Base-by-base conservation (phyloP, 176 grass and related monocot species). In the Ensete ventricosum region DNA sequence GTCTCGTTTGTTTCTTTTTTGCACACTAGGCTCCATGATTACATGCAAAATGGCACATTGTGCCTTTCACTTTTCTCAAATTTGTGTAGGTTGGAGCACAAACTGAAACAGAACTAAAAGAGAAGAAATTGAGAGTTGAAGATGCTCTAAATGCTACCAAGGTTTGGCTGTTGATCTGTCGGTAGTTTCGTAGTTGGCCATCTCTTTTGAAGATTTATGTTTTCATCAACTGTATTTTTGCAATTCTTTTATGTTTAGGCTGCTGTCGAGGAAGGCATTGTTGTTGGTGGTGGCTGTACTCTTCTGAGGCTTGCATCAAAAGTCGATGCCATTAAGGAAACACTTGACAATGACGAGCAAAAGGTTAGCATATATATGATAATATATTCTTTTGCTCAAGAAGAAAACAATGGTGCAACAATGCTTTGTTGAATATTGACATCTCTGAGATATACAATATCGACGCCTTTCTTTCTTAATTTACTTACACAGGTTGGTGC, bases 91-190 rank as follows among this genome's bases (percentile, higher is more conserved):
- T 97, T 71, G 94, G 94, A 89, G 94, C 94, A 76, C 94, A 97
- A 86, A 97, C 90, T 48, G 94, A 97, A 77, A 93, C 90, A 69
- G 94, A 93, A 67, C 74, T 97, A 67, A 97, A 97, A 67, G 94
- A 97, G 85, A 97, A 97, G 82, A 97, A 93, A 79, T 79, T 97
- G 85, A 88, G 94, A 85, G 90, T 97, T 81, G 94, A 97, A 85
- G 94, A 97, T 97, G 90, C 94, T 73, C 85, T 97, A 50, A 97
- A 97, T 53, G 94, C 94, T 69, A 97, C 94, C 57, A 97, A 97
- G 88, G 93, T 91, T 71, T 71, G 53, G 53, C 8, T 73, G 12
- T 54, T 14, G 1, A 21, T 55, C 62, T 78, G 50, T 14, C 76
- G 21, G 26, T 68, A 58, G 11, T 14, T 29, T 73, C 50, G 53